These are phyloP conservation scores for Pisolithus orientalis DNA, from an alignment of 768 basidiomycete species.

Conservation along the genomic window DNA sequence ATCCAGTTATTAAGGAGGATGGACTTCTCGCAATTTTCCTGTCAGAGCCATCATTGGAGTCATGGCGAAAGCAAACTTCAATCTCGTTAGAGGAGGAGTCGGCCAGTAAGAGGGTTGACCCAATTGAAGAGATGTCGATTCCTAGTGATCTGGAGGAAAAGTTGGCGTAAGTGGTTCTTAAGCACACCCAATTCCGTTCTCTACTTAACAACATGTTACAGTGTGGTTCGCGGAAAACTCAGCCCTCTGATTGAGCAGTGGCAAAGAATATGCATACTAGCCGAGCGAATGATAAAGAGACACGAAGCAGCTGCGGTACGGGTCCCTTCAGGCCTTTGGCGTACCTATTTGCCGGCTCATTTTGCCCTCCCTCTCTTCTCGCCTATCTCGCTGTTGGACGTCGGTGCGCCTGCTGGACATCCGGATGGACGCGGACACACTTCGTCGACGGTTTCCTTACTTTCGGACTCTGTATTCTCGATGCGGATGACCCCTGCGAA, in stretches of 20 bases:
- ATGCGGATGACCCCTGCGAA: constrained; percentile 8
- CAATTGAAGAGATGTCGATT: constrained; percentile 85
- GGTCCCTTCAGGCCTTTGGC: constrained; percentile 52
- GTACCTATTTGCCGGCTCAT: constrained; percentile 64
- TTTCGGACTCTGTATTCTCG: constrained; percentile 10
- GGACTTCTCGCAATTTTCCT: constrained; percentile 78
- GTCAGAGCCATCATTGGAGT: constrained; percentile 76
- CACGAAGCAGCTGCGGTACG: constrained; percentile 91
- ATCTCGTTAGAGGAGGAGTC: constrained; percentile 89
- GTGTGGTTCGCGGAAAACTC: constrained; percentile 72
- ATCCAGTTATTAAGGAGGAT: constrained; percentile 87
- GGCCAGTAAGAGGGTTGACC: constrained; percentile 67
- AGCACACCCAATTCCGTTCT: background rate
- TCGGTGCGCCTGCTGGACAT: constrained; percentile 22
- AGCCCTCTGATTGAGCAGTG: constrained; percentile 79
- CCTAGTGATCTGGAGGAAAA: constrained; percentile 92
- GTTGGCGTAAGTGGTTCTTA: constrained; percentile 47
- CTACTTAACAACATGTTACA: constrained; percentile 24
- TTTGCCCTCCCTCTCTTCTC: constrained; percentile 51
- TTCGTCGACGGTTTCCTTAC: constrained; percentile 10
- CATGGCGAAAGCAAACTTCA: constrained; percentile 75
- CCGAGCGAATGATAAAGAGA: constrained; percentile 85
- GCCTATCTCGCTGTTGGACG: constrained; percentile 25
- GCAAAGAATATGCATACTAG: constrained; percentile 82
- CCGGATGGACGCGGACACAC: constrained; percentile 16